Evolutionary conservation across 1,139 yeast genomes (phyloP), one percentile per base, ranked within the genome.

Genomic region (Zygosaccharomyces sapae): DNA sequence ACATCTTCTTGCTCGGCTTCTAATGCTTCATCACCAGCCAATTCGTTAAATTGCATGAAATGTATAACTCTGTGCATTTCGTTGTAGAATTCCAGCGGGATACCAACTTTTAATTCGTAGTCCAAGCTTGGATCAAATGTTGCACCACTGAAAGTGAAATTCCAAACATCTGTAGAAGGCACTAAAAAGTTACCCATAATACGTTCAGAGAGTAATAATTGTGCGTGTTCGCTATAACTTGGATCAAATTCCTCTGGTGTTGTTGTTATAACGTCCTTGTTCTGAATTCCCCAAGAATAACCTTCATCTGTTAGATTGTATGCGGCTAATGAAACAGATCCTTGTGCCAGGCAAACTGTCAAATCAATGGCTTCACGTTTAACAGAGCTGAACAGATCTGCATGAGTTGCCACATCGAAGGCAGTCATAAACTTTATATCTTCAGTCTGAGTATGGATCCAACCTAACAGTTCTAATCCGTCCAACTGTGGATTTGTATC

Each of bases 21-120:
- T 43, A 76, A 55, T 13, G 71, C 72, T 18, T 70, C 75, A 16
- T 70, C 74, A 13, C 73, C 77, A 53, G 84, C 94, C 49, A 87
- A 65, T 49, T 81, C 86, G 49, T 76, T 79, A 60, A 89, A 89
- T 1, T 83, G 76, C 43, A 80, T 72, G 68, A 92, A 94, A 67
- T 92, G 98, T 25, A 83, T 75, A 5, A 96, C 95, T 41, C 98
- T 82, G 60, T 94, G 98, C 33, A 80, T 63, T 56, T 86, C 95
- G 60, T 86, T 83, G 64, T 89, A 94, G 62, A 84, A 92, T 3
- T 86, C 79, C 42, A 84, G 61, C 1, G 99, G 99, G 7, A 80
- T 71, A 61, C 87, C 97, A 43, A 86, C 59, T 64, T 85, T 86
- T 64, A 90, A 64, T 13, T 73, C 80, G 58, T 77, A 88, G 10